Conservation (phyloP, 495 filamentous ascomycete species). For the Penicillium turbatum region DNA sequence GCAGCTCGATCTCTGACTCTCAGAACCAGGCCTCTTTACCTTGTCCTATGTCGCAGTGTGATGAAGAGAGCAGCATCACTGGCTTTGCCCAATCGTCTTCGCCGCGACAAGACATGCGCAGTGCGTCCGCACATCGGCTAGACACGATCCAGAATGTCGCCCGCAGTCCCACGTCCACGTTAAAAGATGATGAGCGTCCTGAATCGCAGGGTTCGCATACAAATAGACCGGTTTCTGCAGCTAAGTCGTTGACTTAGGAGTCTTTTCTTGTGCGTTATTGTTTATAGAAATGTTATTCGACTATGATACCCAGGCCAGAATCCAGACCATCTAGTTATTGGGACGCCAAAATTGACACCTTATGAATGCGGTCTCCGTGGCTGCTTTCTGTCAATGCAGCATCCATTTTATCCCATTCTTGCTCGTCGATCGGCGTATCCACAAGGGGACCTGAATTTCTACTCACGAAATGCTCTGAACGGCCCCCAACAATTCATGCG, state of each 20-base stretch:
- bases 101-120: not conserved
- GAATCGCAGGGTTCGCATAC: not conserved
- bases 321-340: not conserved
- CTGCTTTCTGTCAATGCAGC: too few relatives aligned
- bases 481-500: not conserved
- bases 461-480: not conserved
- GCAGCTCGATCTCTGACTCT: not conserved
- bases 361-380: not conserved
- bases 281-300: too few relatives aligned
- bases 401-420: too few relatives aligned
- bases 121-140: not conserved
- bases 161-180: not conserved
- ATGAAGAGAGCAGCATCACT: constrained; percentile 9
- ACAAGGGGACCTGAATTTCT: too few relatives aligned
- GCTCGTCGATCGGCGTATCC: too few relatives aligned
- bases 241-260: constrained; percentile 10
- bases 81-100: not conserved
- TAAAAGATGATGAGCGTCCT: not conserved
- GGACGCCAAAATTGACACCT: not conserved
- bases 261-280: not conserved
- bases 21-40: not conserved
- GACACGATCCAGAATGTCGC: not conserved
- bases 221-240: not conserved
- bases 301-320: not conserved
- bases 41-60: not conserved